A percentile compares a stretch with the other conserved stretches of the same genome.
Conservation (phyloP, 148 eudicot genomes). For the Camellia lanceoleosa region DNA sequence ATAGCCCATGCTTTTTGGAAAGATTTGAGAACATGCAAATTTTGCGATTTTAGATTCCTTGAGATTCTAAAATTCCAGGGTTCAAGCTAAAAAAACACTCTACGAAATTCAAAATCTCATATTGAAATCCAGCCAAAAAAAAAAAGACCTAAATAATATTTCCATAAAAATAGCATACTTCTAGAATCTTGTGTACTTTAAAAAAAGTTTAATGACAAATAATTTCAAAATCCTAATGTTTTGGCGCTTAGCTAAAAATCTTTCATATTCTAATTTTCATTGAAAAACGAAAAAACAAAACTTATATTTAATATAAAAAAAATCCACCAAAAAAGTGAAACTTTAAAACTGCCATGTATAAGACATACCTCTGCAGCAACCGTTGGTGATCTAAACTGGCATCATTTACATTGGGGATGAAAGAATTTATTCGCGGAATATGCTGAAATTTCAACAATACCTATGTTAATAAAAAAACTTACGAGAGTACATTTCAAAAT, state of each 20-base stretch:
- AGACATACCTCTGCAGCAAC: slow-evolving; percentile 62
- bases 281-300: neutral
- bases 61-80: neutral
- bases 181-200: neutral
- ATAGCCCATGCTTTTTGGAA: neutral
- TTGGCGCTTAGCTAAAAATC: neutral
- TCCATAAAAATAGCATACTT: neutral
- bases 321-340: neutral
- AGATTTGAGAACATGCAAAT: neutral
- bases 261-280: too few species aligned
- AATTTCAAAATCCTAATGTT: neutral
- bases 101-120: neutral
- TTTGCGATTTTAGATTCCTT: neutral
- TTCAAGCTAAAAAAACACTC: neutral
- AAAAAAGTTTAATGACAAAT: neutral
- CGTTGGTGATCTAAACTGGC: slow-evolving; percentile 81
- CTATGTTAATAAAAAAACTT: neutral
- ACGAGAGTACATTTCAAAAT: neutral
- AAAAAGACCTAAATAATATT: neutral
- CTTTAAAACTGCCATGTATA: neutral
- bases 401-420: slow-evolving; percentile 67
- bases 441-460: slow-evolving; percentile 47
- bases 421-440: slow-evolving; percentile 71
- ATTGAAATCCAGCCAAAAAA: neutral
- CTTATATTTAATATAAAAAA: neutral